A percentile compares a stretch with the other conserved stretches of the same genome.
Evolutionary conservation across 108 stramenopile genomes (phyloP).

Genomic region (Nitzschia sp.): DNA sequence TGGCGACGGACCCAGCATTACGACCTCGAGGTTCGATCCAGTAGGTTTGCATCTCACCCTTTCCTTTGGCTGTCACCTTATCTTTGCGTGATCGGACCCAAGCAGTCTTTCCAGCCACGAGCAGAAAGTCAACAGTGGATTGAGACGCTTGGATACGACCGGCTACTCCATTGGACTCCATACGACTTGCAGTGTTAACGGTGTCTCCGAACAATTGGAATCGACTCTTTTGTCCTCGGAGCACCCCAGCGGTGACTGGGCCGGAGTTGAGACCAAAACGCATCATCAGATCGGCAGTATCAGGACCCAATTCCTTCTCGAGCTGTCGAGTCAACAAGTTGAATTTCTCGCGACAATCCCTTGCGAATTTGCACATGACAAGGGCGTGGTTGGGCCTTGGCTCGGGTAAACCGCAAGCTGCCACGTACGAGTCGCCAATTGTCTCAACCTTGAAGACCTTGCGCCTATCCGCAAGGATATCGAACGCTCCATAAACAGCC

Average conservation of each 20-base stretch:
- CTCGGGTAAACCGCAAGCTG: conserved; percentile 14
- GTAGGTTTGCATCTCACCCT: conserved; percentile 40
- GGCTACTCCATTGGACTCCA: conserved; percentile 20
- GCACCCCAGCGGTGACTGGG: background rate
- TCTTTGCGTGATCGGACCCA: conserved; percentile 39
- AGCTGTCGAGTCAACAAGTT: background rate
- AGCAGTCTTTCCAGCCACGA: conserved; percentile 20
- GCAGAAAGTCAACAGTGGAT: conserved; percentile 34
- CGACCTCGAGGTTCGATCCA: conserved; percentile 24
- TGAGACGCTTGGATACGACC: conserved; percentile 20
- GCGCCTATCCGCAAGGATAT: conserved; percentile 29
- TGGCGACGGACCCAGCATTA: background rate
- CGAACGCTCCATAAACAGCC: conserved; percentile 56
- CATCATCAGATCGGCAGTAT: conserved; percentile 32
- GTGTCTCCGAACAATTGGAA: background rate
- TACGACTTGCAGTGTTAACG: background rate
- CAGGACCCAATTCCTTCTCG: conserved; percentile 9
- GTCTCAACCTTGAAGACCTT: conserved; percentile 22
- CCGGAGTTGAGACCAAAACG: conserved; percentile 47
- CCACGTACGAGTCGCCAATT: conserved; percentile 13
- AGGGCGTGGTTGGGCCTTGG: conserved; percentile 13
- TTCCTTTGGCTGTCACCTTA: conserved; percentile 54
- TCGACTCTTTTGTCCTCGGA: background rate
- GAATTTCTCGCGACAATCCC: conserved; percentile 9
- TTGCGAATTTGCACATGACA: conserved; percentile 15